Evolutionary conservation across 495 filamentous ascomycete species (phyloP).

Genomic region (Penicillium turbatum): DNA sequence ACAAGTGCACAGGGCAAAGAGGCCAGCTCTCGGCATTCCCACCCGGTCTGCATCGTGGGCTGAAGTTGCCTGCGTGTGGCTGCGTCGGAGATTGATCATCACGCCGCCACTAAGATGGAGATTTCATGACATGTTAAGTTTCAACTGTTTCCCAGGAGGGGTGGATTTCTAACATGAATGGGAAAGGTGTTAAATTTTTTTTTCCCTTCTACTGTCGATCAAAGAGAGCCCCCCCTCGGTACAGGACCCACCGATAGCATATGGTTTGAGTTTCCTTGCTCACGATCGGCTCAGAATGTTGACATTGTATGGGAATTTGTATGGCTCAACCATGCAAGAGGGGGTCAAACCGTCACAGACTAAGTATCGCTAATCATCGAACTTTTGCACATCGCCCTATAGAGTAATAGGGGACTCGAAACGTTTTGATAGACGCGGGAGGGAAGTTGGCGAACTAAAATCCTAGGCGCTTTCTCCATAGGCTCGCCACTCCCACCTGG

Average conservation of each 20-base stretch:
- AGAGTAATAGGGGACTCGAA: not conserved
- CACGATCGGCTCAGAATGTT: constrained; percentile 23
- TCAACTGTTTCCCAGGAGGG: not conserved
- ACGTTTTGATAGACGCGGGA: constrained; percentile 9
- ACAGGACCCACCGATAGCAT: constrained; percentile 13
- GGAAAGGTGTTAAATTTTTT: constrained; percentile 7
- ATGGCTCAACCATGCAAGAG: constrained; percentile 11
- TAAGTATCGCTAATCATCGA: not conserved
- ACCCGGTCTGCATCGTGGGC: constrained; percentile 22
- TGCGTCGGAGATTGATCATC: constrained; percentile 16
- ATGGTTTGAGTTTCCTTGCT: constrained; percentile 12
- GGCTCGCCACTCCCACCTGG: constrained; percentile 8
- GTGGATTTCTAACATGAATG: constrained; percentile 6
- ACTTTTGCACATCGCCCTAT: not conserved
- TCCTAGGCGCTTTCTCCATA: constrained; percentile 7
- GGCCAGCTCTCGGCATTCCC: constrained; percentile 22
- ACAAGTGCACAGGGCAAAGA: constrained; percentile 22
- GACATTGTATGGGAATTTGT: not conserved
- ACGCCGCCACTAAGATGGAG: constrained; percentile 2
- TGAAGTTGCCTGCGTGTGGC: constrained; percentile 16
- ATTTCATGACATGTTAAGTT: constrained; percentile 1
- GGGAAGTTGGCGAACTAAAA: constrained; percentile 4
- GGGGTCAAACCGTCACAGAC: constrained; percentile 1
- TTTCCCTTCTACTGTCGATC: constrained; percentile 12
- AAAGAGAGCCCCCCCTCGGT: constrained; percentile 10